Percentiles rank a stretch among this genome's conserved stretches.
These are phyloP conservation scores for Exsudoporus floridanus DNA, from an alignment of 1,284 basidiomycete species.

Conservation along the genomic window DNA sequence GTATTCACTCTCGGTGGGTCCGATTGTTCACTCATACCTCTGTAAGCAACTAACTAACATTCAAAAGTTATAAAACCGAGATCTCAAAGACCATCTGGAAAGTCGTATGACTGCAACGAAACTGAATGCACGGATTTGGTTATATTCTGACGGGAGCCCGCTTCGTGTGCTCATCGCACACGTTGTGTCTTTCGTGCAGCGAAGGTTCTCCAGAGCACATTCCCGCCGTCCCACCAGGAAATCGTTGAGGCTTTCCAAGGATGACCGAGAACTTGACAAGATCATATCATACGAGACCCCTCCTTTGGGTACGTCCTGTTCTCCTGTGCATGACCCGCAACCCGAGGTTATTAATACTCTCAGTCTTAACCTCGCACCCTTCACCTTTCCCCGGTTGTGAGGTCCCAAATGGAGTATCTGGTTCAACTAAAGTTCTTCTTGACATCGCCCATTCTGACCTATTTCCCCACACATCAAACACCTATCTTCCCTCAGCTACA, in stretches of 20 bases:
- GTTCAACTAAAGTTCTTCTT: background rate
- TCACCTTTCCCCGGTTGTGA: background rate
- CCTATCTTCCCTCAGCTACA: background rate
- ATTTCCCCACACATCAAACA: background rate
- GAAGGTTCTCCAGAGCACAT: background rate
- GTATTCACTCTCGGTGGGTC: constrained; percentile 1
- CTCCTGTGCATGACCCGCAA: too few relatives aligned
- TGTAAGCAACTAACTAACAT: background rate
- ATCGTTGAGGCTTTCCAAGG: background rate
- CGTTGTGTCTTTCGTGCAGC: background rate
- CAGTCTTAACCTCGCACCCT: background rate
- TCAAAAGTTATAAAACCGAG: background rate
- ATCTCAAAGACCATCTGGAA: background rate
- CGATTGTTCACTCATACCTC: background rate
- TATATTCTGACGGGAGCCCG: background rate
- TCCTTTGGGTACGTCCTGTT: constrained; percentile 4
- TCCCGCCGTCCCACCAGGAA: too few relatives aligned
- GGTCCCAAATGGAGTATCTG: background rate
- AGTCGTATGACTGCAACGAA: background rate
- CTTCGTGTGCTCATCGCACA: too few relatives aligned
- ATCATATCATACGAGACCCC: background rate
- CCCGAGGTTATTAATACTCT: background rate
- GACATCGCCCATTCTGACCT: background rate
- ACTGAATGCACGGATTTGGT: background rate
- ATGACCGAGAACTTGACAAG: background rate